Evolutionary conservation across 768 basidiomycete species (phyloP).

Genomic region (Fomitopsis pulvina): DNA sequence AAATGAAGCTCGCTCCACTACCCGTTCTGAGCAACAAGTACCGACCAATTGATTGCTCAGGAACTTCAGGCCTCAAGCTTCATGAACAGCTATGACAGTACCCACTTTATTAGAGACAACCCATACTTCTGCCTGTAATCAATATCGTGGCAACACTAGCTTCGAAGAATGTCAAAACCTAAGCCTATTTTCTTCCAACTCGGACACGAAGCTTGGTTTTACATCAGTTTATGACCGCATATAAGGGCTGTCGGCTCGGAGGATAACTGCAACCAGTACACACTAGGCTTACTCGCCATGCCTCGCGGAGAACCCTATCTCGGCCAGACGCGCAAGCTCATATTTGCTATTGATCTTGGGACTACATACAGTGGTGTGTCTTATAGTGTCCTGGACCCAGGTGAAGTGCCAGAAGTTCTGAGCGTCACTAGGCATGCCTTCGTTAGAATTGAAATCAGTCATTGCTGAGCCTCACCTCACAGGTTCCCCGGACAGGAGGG

Average conservation of each 20-base stretch:
- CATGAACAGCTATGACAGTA: no score
- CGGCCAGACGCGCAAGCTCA: constrained; percentile 35
- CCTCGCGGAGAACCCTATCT: constrained; percentile 23
- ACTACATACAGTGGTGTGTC: constrained; percentile 46
- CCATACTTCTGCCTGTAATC: no score
- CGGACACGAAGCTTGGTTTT: no score
- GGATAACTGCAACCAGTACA: not conserved
- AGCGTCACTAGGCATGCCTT: constrained; percentile 31
- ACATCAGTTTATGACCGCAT: not conserved
- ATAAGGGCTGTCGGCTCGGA: not conserved
- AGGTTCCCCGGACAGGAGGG: constrained; percentile 38
- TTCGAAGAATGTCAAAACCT: no score
- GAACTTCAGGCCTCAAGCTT: no score
- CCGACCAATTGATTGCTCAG: no score
- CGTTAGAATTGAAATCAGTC: not conserved
- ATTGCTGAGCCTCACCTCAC: not conserved
- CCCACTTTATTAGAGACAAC: no score
- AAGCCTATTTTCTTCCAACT: no score
- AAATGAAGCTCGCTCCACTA: no score
- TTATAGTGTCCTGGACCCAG: constrained; percentile 34
- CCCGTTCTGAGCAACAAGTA: no score
- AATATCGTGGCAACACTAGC: no score
- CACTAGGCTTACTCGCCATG: not conserved
- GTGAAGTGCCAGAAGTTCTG: constrained; percentile 31
- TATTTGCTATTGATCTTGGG: constrained; percentile 47